phyloP scores from a whole-genome alignment of 176 grass and related monocot genomes.

The Musa itinerans region DNA sequence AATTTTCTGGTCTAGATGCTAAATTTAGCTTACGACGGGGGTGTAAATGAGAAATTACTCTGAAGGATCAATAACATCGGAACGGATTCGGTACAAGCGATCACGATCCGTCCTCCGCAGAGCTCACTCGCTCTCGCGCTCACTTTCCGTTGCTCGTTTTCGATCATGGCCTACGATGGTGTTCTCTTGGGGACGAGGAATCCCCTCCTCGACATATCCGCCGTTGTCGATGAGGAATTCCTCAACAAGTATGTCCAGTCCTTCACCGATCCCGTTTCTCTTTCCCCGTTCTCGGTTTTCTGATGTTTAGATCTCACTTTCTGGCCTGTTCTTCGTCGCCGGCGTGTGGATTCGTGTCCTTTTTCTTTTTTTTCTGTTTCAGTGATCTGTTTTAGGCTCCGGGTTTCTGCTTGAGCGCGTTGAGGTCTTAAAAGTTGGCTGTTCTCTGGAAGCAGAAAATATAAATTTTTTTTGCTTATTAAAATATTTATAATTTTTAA shows the following conservation, averaged over 20 bases:
- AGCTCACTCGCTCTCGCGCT: neutral
- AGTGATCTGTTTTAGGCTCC: constrained; percentile 3
- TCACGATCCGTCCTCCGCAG: neutral
- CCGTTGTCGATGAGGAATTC: constrained; percentile 82
- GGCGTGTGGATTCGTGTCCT: too few relatives aligned
- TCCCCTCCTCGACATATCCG: constrained; percentile 97
- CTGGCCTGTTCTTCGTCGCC: neutral
- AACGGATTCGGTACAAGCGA: neutral
- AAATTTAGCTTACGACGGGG: too few relatives aligned
- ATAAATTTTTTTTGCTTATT: too few relatives aligned
- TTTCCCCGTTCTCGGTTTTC: neutral
- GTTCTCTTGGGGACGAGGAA: constrained; percentile 96
- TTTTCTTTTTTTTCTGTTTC: neutral
- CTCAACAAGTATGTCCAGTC: constrained; percentile 49
- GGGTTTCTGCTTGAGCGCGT: neutral
- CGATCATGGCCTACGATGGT: constrained; percentile 34
- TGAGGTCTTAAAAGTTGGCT: neutral
- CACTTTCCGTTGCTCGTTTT: neutral
- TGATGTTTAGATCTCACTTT: constrained; percentile 1
- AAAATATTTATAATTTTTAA: too few relatives aligned
- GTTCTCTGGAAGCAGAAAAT: too few relatives aligned
- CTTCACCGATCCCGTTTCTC: neutral
- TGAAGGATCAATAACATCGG: neutral
- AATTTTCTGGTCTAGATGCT: too few relatives aligned
- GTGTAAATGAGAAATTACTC: neutral